These are phyloP conservation scores for Epichloe elymi DNA, from an alignment of 2,329 filamentous ascomycete genomes.

Conservation along the genomic window DNA sequence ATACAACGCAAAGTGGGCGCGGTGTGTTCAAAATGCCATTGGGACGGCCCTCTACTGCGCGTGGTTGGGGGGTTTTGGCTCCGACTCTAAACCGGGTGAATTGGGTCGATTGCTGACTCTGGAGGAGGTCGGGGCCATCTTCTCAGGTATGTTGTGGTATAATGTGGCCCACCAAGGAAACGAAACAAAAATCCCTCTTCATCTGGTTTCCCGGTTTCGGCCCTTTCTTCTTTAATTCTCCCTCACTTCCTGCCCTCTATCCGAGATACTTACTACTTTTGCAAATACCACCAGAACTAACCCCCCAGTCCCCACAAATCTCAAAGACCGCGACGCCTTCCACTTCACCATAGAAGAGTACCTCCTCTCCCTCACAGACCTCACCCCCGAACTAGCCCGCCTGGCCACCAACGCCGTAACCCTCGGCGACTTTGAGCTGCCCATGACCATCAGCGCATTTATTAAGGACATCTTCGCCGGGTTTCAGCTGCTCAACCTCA, in stretches of 20 bases:
- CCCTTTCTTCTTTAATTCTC: not conserved
- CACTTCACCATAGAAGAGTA: slow-evolving; percentile 97
- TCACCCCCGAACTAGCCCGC: slow-evolving; percentile 83
- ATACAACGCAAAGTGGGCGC: slow-evolving; percentile 76
- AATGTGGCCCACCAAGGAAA: too few relatives aligned
- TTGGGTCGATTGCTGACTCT: slow-evolving; percentile 65
- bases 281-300: not conserved
- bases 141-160: slow-evolving; percentile 45
- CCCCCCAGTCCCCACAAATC: slow-evolving; percentile 65
- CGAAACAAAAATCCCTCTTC: too few relatives aligned
- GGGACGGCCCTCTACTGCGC: slow-evolving; percentile 43
- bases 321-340: slow-evolving; percentile 82
- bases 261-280: not conserved
- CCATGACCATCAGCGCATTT: slow-evolving; percentile 78
- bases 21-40: slow-evolving; percentile 69
- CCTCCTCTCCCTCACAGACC: slow-evolving; percentile 70
- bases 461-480: slow-evolving; percentile 92
- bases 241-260: not conserved
- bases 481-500: slow-evolving; percentile 93
- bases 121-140: slow-evolving; percentile 69
- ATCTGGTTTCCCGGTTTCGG: not conserved
- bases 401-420: slow-evolving; percentile 88
- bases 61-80: slow-evolving; percentile 70
- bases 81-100: slow-evolving; percentile 29
- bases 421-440: slow-evolving; percentile 73